A percentile compares a stretch with the other conserved stretches of the same genome.
Conservation (phyloP, 2,329 filamentous ascomycete genomes). For the Exserohilum rostratum region DNA sequence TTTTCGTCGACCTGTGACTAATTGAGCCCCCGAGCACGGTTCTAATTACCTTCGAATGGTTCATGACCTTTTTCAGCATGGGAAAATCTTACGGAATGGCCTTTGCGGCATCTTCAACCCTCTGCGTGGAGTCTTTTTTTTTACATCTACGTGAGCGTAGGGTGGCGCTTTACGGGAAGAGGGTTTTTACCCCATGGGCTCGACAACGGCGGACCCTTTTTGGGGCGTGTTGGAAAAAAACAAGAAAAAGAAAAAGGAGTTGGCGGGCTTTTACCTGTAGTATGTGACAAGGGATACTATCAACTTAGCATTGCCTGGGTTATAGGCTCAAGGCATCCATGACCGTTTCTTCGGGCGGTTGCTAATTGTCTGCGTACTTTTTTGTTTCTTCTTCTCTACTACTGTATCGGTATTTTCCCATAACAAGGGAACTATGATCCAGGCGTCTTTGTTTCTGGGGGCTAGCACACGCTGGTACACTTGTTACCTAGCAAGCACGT, state of each 20-base stretch:
- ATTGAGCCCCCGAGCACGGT: background rate
- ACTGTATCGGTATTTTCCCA: background rate
- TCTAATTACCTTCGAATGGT: conserved; percentile 6
- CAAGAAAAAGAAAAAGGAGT: background rate
- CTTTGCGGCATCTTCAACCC: conserved; percentile 3
- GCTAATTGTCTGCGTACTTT: background rate
- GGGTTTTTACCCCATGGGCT: background rate
- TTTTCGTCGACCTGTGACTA: background rate
- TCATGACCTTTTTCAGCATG: conserved; percentile 8
- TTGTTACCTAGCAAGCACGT: too few relatives aligned
- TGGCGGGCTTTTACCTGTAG: background rate
- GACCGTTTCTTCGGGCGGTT: background rate
- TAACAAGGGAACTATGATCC: background rate
- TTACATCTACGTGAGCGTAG: background rate
- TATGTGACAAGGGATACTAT: background rate
- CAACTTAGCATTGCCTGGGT: background rate
- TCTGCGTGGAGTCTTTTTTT: conserved; percentile 3
- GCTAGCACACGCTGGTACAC: too few relatives aligned
- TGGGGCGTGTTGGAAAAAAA: conserved; percentile 1
- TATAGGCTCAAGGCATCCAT: background rate
- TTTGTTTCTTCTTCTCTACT: background rate
- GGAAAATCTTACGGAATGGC: conserved; percentile 7
- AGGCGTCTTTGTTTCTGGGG: too few relatives aligned
- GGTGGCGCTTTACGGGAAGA: conserved; percentile 3
- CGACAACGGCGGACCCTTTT: background rate